Conservation (phyloP, 2,329 filamentous ascomycete species). For the Pseudogymnoascus sp. region DNA sequence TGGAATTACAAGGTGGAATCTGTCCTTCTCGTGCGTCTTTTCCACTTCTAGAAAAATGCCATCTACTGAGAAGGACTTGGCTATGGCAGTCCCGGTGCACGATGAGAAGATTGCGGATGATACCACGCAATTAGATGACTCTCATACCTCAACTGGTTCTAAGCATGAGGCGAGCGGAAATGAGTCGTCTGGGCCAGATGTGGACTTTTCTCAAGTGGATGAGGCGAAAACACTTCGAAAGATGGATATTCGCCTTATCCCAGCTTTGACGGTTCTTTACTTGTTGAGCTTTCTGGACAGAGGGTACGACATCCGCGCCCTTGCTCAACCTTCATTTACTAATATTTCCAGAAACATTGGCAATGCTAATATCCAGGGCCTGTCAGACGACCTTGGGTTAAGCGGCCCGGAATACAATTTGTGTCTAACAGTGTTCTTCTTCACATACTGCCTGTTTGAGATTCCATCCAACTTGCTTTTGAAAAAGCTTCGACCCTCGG, state of each 20-base stretch:
- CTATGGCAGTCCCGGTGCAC: not conserved
- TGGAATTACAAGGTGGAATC: not conserved
- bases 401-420: slow-evolving; percentile 13
- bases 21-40: not conserved
- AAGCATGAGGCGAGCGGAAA: not conserved
- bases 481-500: slow-evolving; percentile 43
- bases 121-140: not conserved
- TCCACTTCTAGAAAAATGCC: not conserved
- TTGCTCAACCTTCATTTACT: slow-evolving; percentile 32
- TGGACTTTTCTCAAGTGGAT: not conserved
- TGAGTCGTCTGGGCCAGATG: not conserved
- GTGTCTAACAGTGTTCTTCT: slow-evolving; percentile 41
- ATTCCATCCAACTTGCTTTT: slow-evolving; percentile 57
- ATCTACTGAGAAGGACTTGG: not conserved
- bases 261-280: slow-evolving; percentile 14
- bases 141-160: not conserved
- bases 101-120: not conserved
- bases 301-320: slow-evolving; percentile 57
- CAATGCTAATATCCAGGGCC: slow-evolving; percentile 15
- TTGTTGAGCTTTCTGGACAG: slow-evolving; percentile 32
- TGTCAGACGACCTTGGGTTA: slow-evolving; percentile 14
- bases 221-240: slow-evolving; percentile 8
- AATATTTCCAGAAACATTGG: slow-evolving; percentile 47
- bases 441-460: slow-evolving; percentile 50
- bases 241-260: slow-evolving; percentile 15